A percentile compares a stretch with the other conserved stretches of the same genome.
Conservation (phyloP, 257 asterid species). For the Datura wrightii region DNA sequence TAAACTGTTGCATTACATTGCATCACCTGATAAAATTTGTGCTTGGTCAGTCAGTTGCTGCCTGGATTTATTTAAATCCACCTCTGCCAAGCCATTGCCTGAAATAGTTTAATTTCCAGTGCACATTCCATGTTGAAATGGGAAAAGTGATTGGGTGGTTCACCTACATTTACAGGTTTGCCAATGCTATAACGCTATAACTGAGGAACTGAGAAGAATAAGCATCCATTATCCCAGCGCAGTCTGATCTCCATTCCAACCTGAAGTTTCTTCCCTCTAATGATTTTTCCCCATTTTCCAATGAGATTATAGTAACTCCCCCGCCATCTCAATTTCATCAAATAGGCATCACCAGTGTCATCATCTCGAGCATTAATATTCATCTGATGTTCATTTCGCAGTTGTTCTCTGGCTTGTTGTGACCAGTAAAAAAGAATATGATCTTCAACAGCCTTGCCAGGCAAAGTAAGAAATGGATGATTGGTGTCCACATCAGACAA, state of each 20-base stretch:
- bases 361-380: conserved; percentile 76
- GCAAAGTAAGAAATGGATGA: conserved; percentile 87
- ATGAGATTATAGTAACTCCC: conserved; percentile 80
- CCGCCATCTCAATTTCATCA: conserved; percentile 81
- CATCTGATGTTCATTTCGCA: conserved; percentile 71
- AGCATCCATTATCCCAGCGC: conserved; percentile 73
- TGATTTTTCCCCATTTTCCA: conserved; percentile 87
- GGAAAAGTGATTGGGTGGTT: not conserved
- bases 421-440: conserved; percentile 74
- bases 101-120: not conserved
- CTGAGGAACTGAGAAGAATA: conserved; percentile 70
- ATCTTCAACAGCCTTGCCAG: conserved; percentile 86
- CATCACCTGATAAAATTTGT: conserved; percentile 24
- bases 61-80: conserved; percentile 1
- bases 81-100: conserved; percentile 18
- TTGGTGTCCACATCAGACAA: conserved; percentile 83
- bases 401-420: conserved; percentile 67
- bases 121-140: conserved; percentile 22
- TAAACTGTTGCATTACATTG: conserved; percentile 15
- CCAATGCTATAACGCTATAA: conserved; percentile 35
- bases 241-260: conserved; percentile 74
- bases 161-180: conserved; percentile 36
- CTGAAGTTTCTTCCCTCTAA: conserved; percentile 70
- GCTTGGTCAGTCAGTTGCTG: conserved; percentile 15
- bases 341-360: conserved; percentile 69